Conservation (phyloP, 2,329 filamentous ascomycete species). For the Fusarium protoensiforme region DNA sequence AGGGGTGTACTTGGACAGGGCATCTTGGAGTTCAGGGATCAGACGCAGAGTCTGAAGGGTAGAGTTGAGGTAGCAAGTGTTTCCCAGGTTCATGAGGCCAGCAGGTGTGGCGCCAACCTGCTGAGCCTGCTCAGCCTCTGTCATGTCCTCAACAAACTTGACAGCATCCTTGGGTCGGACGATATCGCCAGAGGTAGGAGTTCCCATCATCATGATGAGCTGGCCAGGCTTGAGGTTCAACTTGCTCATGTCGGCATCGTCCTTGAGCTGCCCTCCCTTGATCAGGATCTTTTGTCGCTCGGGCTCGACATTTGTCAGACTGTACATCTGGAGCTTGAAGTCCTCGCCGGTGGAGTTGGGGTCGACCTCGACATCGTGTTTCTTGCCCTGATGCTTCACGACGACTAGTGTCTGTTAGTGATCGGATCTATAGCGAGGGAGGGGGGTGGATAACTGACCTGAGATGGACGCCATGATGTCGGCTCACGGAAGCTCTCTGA, state of each 20-base stretch:
- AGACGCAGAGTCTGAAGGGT: slow-evolving; percentile 90
- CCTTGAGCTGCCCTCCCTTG: slow-evolving; percentile 94
- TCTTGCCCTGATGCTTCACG: slow-evolving; percentile 95
- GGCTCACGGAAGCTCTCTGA: slow-evolving; percentile 24
- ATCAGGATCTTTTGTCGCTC: slow-evolving; percentile 96
- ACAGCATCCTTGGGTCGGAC: slow-evolving; percentile 82
- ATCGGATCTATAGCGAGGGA: neutral
- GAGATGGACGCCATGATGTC: slow-evolving; percentile 65
- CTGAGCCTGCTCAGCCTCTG: slow-evolving; percentile 87
- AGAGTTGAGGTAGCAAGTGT: slow-evolving; percentile 98
- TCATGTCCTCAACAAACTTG: slow-evolving; percentile 98
- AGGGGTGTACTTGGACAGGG: slow-evolving; percentile 70
- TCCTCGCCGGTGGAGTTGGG: slow-evolving; percentile 85
- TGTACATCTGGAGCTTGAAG: slow-evolving; percentile 96
- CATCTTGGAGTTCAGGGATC: slow-evolving; percentile 90
- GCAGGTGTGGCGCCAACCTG: slow-evolving; percentile 87
- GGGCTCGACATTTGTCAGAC: slow-evolving; percentile 93
- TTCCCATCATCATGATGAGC: slow-evolving; percentile 96
- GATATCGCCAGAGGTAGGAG: slow-evolving; percentile 70
- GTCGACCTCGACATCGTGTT: slow-evolving; percentile 94
- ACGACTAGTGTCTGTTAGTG: slow-evolving; percentile 68
- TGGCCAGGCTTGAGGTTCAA: slow-evolving; percentile 88
- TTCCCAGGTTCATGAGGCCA: slow-evolving; percentile 91
- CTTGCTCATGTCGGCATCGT: slow-evolving; percentile 88
- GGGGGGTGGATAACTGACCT: slow-evolving; percentile 54